Evolutionary conservation across 1,284 basidiomycete genomes (phyloP), one percentile per base, ranked within the genome.

Genomic region (Boletus semigastroideus): DNA sequence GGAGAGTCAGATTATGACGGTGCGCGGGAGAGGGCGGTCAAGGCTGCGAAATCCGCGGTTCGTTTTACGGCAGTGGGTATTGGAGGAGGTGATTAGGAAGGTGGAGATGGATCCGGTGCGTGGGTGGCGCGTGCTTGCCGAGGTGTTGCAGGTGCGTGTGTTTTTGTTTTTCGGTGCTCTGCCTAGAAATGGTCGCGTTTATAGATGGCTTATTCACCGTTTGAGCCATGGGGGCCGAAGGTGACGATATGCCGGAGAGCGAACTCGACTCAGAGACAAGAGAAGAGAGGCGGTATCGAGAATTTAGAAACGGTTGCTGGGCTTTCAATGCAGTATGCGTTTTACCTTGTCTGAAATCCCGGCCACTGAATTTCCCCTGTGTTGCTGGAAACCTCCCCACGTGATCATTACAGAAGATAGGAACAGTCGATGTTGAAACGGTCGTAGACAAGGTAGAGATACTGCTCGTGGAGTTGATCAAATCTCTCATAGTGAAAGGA

Each of bases 241-340:
- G 72, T 33, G 70, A 74, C 31, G 63, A 71, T 9, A 59, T 62
- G 39, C 56, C 72, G 3, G 75, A 78, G 19, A 66, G 65, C 20
- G 71, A 76, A 41, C 63, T 86, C 19, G 76, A 74, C 51, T 71
- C 72, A 4, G 89, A 92, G 66, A 78, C 80, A 49, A 77, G 67
- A 57, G 90, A 92, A 61, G 89, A 93, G 68, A 75, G 83, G 54
- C 74, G 89, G 54, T 83, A 87, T 56, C 95, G 92, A 3, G 82
- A 84, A n/a, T n/a, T n/a, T n/a, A n/a, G 28, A 81, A 76, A 64
- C 77, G 72, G 56, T 78, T 93, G 79, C 72, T 95, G 22, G 94
- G 94, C 0, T 95, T 94, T 75, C 93, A 96, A 68, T 97, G 94
- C 68, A 92, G 89, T n/a, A n/a, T n/a, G n/a, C n/a, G n/a, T n/a